These are phyloP conservation scores for Globisporangium yorkense DNA, from an alignment of 352 stramenopile species.

Conservation along the genomic window DNA sequence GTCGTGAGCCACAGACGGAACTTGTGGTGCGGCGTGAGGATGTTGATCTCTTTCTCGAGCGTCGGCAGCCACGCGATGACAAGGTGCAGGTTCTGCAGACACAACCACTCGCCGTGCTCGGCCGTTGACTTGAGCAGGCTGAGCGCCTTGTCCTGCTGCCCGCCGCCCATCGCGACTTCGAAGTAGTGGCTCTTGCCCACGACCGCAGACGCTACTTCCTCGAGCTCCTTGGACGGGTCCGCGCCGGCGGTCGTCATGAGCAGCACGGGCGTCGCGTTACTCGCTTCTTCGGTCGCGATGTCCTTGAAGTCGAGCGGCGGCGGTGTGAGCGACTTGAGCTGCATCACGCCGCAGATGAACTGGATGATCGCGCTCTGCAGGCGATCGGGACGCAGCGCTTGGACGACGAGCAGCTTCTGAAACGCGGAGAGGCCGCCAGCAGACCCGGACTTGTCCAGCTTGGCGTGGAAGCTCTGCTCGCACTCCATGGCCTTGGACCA, in stretches of 20 bases:
- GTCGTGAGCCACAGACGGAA: constrained; percentile 96
- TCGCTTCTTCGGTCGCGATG: constrained; percentile 62
- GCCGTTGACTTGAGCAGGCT: constrained; percentile 68
- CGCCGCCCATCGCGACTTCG: constrained; percentile 93
- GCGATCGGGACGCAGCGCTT: constrained; percentile 87
- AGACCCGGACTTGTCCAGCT: constrained; percentile 56
- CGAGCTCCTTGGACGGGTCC: constrained; percentile 91
- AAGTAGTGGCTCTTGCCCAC: constrained; percentile 90
- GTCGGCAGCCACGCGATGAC: constrained; percentile 91
- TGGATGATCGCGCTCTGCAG: constrained; percentile 87
- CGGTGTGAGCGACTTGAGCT: constrained; percentile 84
- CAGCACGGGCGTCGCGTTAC: constrained; percentile 78
- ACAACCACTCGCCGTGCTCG: constrained; percentile 91
- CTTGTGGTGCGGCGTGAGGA: constrained; percentile 60
- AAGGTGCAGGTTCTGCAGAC: constrained; percentile 95
- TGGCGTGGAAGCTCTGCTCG: constrained; percentile 88
- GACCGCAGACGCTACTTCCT: constrained; percentile 83
- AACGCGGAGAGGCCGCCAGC: constrained; percentile 74
- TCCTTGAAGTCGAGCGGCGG: constrained; percentile 74
- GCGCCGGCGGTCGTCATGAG: constrained; percentile 91
- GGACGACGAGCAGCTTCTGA: constrained; percentile 91
- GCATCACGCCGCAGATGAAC: constrained; percentile 87
- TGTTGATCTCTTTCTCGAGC: constrained; percentile 89
- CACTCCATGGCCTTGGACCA: constrained; percentile 88
- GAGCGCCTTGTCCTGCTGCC: constrained; percentile 90